Evolutionary conservation across 2,329 filamentous ascomycete genomes (phyloP).

Genomic region (Hirsutella rhossiliensis): DNA sequence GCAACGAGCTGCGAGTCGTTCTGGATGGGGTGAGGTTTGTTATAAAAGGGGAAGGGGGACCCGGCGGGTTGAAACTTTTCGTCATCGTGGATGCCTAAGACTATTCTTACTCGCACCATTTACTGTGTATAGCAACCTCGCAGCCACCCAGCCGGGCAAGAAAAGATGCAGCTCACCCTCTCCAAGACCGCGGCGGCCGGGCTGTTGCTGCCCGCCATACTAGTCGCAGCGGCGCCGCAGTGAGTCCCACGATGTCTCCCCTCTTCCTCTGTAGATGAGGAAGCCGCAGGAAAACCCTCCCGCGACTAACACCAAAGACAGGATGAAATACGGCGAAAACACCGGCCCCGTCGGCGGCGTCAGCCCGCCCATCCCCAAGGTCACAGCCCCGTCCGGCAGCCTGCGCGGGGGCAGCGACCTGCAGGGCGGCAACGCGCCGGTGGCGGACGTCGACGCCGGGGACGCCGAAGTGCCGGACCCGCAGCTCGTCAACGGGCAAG

Average conservation of each 20-base stretch:
- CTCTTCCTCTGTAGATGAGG: neutral
- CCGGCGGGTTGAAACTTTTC: no score
- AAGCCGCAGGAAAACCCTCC: no score
- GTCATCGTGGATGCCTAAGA: no score
- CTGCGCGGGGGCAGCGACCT: slow-evolving; percentile 26
- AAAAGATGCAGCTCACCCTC: neutral
- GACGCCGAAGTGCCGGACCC: slow-evolving; percentile 25
- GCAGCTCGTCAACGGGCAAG: slow-evolving; percentile 36
- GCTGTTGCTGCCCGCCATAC: neutral
- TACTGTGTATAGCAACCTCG: neutral
- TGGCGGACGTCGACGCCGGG: slow-evolving; percentile 23
- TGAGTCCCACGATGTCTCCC: neutral
- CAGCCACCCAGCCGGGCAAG: neutral
- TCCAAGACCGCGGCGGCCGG: neutral
- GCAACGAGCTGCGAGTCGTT: no score
- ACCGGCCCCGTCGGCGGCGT: slow-evolving; percentile 28
- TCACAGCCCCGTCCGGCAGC: slow-evolving; percentile 23
- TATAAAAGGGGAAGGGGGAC: no score
- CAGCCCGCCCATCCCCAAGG: slow-evolving; percentile 22
- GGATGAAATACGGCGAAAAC: slow-evolving; percentile 25
- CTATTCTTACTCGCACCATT: neutral
- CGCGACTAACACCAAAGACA: neutral
- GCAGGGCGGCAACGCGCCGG: slow-evolving; percentile 25
- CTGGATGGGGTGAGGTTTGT: no score
- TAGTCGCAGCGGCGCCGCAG: neutral